A percentile compares a stretch with the other conserved stretches of the same genome.
Evolutionary conservation across 2,329 filamentous ascomycete genomes (phyloP).

Genomic region (Cercospora zeae-maydis): DNA sequence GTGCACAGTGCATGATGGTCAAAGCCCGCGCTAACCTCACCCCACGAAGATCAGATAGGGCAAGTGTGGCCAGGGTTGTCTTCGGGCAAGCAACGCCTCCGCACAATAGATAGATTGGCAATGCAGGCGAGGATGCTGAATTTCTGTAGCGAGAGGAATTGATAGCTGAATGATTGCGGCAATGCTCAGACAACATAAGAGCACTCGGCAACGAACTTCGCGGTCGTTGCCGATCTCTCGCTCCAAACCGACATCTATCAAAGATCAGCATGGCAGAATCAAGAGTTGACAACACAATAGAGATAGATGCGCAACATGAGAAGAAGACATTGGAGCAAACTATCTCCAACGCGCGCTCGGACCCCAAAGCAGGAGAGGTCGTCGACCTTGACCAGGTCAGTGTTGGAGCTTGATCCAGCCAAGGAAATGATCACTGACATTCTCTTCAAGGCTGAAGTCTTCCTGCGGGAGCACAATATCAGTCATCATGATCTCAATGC

Average conservation of each 20-base stretch:
- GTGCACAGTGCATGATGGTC: background rate
- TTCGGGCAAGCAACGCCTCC: background rate
- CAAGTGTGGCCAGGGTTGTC: background rate
- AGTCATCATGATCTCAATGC: conserved; percentile 43
- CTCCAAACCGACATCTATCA: background rate
- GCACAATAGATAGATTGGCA: background rate
- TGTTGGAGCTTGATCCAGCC: background rate
- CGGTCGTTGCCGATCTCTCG: background rate
- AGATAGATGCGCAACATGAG: conserved; percentile 13
- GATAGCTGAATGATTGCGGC: background rate
- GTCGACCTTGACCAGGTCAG: conserved; percentile 44
- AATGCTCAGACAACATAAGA: background rate
- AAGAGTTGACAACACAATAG: conserved; percentile 1
- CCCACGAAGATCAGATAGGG: conserved; percentile 1
- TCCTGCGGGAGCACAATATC: conserved; percentile 49
- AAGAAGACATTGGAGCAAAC: conserved; percentile 14
- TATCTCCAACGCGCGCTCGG: conserved; percentile 14
- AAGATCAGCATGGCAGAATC: background rate
- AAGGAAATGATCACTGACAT: background rate
- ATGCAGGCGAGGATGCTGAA: conserved; percentile 1
- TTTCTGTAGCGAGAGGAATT: background rate
- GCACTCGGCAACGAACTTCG: background rate
- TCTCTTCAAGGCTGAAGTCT: conserved; percentile 40
- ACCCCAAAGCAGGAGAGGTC: conserved; percentile 33
- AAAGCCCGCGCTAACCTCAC: background rate